A percentile compares a stretch with the other conserved stretches of the same genome.
Evolutionary conservation across 169 alveolate species (phyloP).

Genomic region (Plasmodium falciparum): DNA sequence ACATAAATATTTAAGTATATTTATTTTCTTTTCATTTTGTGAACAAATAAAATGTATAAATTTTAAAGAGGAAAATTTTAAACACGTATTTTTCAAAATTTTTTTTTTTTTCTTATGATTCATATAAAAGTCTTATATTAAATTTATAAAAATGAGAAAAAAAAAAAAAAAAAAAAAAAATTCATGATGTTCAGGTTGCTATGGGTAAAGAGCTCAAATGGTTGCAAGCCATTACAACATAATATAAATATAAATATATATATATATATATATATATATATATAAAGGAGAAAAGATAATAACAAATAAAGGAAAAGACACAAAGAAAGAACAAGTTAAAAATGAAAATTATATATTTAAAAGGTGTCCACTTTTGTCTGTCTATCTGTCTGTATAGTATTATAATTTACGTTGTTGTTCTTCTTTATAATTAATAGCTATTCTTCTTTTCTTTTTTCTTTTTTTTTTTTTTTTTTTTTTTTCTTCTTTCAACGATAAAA

Average conservation of each 20-base stretch:
- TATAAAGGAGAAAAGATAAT: neutral
- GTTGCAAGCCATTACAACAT: neutral
- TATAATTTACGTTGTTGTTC: neutral
- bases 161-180: constrained; percentile 1
- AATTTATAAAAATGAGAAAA: too few species aligned
- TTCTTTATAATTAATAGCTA: neutral
- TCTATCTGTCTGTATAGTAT: neutral
- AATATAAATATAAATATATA: too few species aligned
- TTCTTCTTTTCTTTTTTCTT: neutral
- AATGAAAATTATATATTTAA: neutral
- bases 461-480: neutral
- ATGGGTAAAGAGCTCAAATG: neutral
- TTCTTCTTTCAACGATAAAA: neutral
- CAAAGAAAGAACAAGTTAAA: neutral
- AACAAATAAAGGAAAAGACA: neutral
- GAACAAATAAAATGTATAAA: too few species aligned
- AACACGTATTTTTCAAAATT: too few species aligned
- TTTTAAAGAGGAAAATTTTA: too few species aligned
- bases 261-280: too few species aligned
- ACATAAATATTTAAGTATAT: too few species aligned
- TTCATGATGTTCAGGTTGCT: neutral
- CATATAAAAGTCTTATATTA: too few species aligned
- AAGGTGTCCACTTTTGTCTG: neutral
- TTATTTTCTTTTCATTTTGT: too few species aligned
- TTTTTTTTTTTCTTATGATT: too few species aligned